phyloP scores from a whole-genome alignment of 2,329 filamentous ascomycete genomes.

The Trichoderma guizhouense region DNA sequence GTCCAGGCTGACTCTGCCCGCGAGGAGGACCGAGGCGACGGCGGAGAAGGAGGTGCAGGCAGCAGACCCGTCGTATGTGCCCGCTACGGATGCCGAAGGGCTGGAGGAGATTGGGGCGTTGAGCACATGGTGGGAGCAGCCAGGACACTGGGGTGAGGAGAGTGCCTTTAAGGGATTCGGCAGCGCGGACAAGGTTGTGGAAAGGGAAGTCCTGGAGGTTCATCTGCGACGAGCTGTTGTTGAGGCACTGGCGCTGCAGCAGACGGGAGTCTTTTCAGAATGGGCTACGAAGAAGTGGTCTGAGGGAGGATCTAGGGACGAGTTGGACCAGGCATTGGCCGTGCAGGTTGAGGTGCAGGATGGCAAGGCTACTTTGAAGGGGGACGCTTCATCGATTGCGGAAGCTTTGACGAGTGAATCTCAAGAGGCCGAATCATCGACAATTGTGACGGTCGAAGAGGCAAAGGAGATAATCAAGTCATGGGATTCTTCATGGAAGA shows the following conservation, averaged over 20 bases:
- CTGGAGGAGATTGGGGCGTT: slow-evolving; percentile 48
- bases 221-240: slow-evolving; percentile 49
- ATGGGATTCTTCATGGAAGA: slow-evolving; percentile 57
- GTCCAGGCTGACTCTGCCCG: slow-evolving; percentile 34
- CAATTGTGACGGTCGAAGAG: slow-evolving; percentile 36
- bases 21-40: slow-evolving; percentile 32
- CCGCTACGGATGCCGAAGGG: slow-evolving; percentile 43
- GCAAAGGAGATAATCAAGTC: slow-evolving; percentile 41
- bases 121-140: slow-evolving; percentile 51
- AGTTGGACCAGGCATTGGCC: slow-evolving; percentile 35
- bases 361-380: slow-evolving; percentile 39
- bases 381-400: slow-evolving; percentile 36
- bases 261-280: slow-evolving; percentile 29
- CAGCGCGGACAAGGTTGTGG: slow-evolving; percentile 37
- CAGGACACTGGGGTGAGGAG: slow-evolving; percentile 49
- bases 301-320: slow-evolving; percentile 27
- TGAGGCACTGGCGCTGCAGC: slow-evolving; percentile 47
- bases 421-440: slow-evolving; percentile 24
- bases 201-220: slow-evolving; percentile 46
- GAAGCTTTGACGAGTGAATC: slow-evolving; percentile 32
- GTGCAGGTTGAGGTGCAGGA: slow-evolving; percentile 40
- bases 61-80: slow-evolving; percentile 41
- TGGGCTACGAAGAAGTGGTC: slow-evolving; percentile 36
- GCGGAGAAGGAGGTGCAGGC: slow-evolving; percentile 32
- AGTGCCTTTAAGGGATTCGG: slow-evolving; percentile 46